Evolutionary conservation across 345 rosid species (phyloP).

Genomic region (Mangifera indica): DNA sequence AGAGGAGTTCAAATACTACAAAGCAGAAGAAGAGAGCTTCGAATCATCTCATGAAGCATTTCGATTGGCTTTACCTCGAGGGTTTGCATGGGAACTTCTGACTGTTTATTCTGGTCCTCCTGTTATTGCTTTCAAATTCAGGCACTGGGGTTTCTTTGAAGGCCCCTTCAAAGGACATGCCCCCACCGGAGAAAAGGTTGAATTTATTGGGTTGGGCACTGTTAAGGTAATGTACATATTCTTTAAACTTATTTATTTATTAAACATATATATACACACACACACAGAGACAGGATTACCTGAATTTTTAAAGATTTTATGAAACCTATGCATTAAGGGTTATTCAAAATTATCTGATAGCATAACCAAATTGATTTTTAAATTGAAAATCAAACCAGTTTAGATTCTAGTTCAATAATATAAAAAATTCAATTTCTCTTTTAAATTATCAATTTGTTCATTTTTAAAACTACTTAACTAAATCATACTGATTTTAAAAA

Average conservation of each 20-base stretch:
- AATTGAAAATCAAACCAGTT: too few relatives aligned
- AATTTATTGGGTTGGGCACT: conserved; percentile 62
- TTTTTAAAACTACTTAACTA: too few relatives aligned
- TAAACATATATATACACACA: too few relatives aligned
- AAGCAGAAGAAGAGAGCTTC: conserved; percentile 67
- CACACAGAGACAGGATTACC: too few relatives aligned
- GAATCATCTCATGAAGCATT: conserved; percentile 75
- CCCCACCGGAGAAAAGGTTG: conserved; percentile 62
- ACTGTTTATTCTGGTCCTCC: conserved; percentile 78
- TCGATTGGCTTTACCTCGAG: conserved; percentile 62
- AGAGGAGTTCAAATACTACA: conserved; percentile 55
- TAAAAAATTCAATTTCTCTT: too few relatives aligned
- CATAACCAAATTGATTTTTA: too few relatives aligned
- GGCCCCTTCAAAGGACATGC: conserved; percentile 72
- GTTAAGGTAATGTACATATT: conserved; percentile 45
- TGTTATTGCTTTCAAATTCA: conserved; percentile 64
- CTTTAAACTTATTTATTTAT: background rate
- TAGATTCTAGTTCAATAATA: too few relatives aligned
- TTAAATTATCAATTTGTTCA: too few relatives aligned
- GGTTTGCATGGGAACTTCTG: conserved; percentile 81
- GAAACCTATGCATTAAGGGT: too few relatives aligned
- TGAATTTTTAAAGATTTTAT: too few relatives aligned
- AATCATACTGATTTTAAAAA: too few relatives aligned
- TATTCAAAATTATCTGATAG: too few relatives aligned
- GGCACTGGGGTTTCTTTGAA: conserved; percentile 89